Evolutionary conservation across 768 basidiomycete genomes (phyloP).

Genomic region (Rhizopogon rudus): DNA sequence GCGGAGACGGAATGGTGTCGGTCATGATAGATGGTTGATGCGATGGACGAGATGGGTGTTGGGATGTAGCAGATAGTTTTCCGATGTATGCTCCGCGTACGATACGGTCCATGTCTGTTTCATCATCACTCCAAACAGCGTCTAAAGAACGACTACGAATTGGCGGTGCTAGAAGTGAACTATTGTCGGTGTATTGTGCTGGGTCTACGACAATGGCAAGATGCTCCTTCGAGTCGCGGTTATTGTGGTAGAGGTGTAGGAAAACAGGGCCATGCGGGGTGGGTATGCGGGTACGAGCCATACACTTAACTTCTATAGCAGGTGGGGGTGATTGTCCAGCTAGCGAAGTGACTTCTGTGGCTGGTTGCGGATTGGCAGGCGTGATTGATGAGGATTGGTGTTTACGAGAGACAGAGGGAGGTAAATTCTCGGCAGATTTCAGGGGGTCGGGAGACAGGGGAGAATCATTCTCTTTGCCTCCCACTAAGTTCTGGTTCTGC

Average conservation of each 20-base stretch:
- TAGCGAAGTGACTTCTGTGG: constrained; percentile 4
- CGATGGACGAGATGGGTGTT: constrained; percentile 34
- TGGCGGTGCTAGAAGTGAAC: constrained; percentile 35
- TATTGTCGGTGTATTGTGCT: constrained; percentile 63
- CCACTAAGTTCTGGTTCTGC: constrained; percentile 22
- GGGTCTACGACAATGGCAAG: constrained; percentile 93
- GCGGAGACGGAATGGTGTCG: constrained; percentile 57
- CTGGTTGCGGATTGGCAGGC: constrained; percentile 21
- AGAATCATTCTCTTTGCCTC: constrained; percentile 48
- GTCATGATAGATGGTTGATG: constrained; percentile 6
- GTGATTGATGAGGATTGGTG: constrained; percentile 30
- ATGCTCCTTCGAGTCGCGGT: constrained; percentile 89
- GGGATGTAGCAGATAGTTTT: constrained; percentile 56
- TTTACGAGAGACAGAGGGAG: constrained; percentile 30
- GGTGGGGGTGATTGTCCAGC: constrained; percentile 3
- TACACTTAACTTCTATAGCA: constrained; percentile 73
- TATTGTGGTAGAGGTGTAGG: constrained; percentile 93
- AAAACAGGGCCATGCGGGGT: constrained; percentile 93
- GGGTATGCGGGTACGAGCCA: constrained; percentile 96
- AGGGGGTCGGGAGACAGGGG: constrained; percentile 34
- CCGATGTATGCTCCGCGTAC: constrained; percentile 93
- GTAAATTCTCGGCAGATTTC: constrained; percentile 34
- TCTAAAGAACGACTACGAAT: constrained; percentile 84
- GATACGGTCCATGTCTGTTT: constrained; percentile 93
- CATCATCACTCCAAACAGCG: constrained; percentile 73